Percentiles rank a stretch among this genome's conserved stretches.
Evolutionary conservation across 2,329 filamentous ascomycete genomes (phyloP).

Genomic region (Podosphaera fusca): DNA sequence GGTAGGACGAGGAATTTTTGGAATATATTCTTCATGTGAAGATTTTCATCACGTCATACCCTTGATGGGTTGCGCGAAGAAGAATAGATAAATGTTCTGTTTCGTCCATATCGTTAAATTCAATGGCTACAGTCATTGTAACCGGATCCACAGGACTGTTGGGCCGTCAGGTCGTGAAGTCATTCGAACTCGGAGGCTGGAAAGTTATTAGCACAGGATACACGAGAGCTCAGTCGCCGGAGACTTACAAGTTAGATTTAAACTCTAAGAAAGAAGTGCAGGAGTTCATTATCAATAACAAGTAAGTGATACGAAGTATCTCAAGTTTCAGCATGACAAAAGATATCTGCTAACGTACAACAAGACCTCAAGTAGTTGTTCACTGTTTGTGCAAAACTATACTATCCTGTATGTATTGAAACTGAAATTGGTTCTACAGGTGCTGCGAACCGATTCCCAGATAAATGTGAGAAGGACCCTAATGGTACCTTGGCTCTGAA

Average conservation of each 20-base stretch:
- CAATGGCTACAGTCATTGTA: conserved; percentile 37
- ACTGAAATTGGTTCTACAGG: conserved; percentile 23
- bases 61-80: conserved; percentile 24
- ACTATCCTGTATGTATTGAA: not conserved
- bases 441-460: conserved; percentile 71
- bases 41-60: conserved; percentile 29
- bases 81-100: conserved; percentile 16
- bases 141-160: conserved; percentile 72
- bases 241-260: conserved; percentile 27
- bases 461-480: conserved; percentile 63
- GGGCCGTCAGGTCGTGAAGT: conserved; percentile 52
- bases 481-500: conserved; percentile 53
- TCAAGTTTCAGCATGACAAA: not conserved
- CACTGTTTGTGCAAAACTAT: conserved; percentile 41
- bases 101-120: conserved; percentile 2
- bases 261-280: conserved; percentile 21
- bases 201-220: conserved; percentile 50
- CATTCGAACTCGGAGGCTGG: conserved; percentile 46
- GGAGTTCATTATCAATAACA: conserved; percentile 26
- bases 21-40: conserved; percentile 21
- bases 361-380: conserved; percentile 52
- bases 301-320: conserved; percentile 21
- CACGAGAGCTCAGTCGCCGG: conserved; percentile 46
- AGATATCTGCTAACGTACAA: conserved; percentile 3
- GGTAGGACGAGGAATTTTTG: conserved; percentile 64